Conservation (phyloP, 495 filamentous ascomycete genomes). For the Wilcoxina mikolae region DNA sequence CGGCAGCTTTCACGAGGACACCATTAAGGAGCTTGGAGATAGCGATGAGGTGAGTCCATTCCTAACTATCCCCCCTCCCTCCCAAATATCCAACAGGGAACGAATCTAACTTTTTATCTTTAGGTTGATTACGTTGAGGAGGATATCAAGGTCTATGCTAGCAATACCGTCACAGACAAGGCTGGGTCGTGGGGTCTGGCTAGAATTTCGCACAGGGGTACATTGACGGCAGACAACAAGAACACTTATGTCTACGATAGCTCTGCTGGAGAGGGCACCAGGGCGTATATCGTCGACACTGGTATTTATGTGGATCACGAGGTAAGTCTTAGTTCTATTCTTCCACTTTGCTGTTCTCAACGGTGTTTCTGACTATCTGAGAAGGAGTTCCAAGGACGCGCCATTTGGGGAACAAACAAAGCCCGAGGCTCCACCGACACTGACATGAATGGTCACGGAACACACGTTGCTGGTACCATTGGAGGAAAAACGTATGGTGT, state of each 20-base stretch:
- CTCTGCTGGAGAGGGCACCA: conserved; percentile 38
- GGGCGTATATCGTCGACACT: conserved; percentile 22
- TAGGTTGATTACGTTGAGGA: conserved; percentile 35
- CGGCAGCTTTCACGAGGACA: conserved; percentile 28
- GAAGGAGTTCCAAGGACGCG: conserved; percentile 40
- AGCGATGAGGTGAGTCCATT: conserved; percentile 12
- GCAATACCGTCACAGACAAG: conserved; percentile 29
- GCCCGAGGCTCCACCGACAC: conserved; percentile 30
- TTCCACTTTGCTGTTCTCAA: background rate
- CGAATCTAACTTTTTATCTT: too few relatives aligned
- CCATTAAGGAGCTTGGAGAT: conserved; percentile 29
- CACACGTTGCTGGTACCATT: conserved; percentile 43
- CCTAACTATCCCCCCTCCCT: background rate
- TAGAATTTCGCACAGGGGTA: conserved; percentile 39
- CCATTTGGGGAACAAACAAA: conserved; percentile 40
- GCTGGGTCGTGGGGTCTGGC: conserved; percentile 44
- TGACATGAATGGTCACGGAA: conserved; percentile 47
- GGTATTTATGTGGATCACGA: conserved; percentile 15
- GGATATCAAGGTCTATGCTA: conserved; percentile 32
- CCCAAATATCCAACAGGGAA: background rate
- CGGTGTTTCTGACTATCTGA: background rate
- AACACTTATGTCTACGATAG: conserved; percentile 44
- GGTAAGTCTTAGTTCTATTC: background rate
- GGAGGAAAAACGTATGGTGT: conserved; percentile 38
- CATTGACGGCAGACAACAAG: conserved; percentile 7